Percentiles rank a stretch among this genome's conserved stretches.
Evolutionary conservation across 768 basidiomycete species (phyloP).

Genomic region (Gymnopilus junonius): DNA sequence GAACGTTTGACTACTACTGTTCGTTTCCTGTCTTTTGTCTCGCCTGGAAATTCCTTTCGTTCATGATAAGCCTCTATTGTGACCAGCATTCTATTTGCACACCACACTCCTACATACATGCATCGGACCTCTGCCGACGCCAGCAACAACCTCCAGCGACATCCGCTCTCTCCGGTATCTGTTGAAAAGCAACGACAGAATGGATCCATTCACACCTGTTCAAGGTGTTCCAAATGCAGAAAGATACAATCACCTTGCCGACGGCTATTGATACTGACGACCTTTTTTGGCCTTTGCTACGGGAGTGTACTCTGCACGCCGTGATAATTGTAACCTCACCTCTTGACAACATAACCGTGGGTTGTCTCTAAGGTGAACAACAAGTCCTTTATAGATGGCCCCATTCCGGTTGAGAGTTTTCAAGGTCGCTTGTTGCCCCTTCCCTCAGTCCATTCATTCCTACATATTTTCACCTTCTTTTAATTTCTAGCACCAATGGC

Average conservation of each 20-base stretch:
- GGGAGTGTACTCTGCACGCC: slow-evolving; percentile 37
- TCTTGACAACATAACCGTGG: slow-evolving; percentile 61
- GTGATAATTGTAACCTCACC: slow-evolving; percentile 46
- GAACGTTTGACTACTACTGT: slow-evolving; percentile 16
- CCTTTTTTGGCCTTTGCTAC: slow-evolving; percentile 44
- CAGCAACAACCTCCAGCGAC: slow-evolving; percentile 24
- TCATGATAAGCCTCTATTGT: slow-evolving; percentile 21
- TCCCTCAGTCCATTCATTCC: slow-evolving; percentile 30
- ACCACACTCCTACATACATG: slow-evolving; percentile 5
- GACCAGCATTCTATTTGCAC: slow-evolving; percentile 6
- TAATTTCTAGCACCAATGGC: slow-evolving; percentile 51
- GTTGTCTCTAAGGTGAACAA: slow-evolving; percentile 55
- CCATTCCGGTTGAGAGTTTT: slow-evolving; percentile 26
- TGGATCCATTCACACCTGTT: slow-evolving; percentile 19
- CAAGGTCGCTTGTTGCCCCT: slow-evolving; percentile 44
- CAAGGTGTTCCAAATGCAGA: slow-evolving; percentile 31
- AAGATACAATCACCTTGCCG: slow-evolving; percentile 63
- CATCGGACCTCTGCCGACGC: slow-evolving; percentile 15
- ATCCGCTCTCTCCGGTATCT: slow-evolving; percentile 15
- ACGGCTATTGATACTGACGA: slow-evolving; percentile 52
- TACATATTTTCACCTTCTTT: slow-evolving; percentile 28
- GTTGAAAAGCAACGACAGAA: slow-evolving; percentile 16
- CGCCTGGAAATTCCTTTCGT: slow-evolving; percentile 5
- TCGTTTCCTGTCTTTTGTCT: slow-evolving; percentile 23
- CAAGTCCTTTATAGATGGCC: slow-evolving; percentile 43